Evolutionary conservation across 148 eudicot genomes (phyloP), one percentile per base, ranked within the genome.

Genomic region (Camellia sinensis): DNA sequence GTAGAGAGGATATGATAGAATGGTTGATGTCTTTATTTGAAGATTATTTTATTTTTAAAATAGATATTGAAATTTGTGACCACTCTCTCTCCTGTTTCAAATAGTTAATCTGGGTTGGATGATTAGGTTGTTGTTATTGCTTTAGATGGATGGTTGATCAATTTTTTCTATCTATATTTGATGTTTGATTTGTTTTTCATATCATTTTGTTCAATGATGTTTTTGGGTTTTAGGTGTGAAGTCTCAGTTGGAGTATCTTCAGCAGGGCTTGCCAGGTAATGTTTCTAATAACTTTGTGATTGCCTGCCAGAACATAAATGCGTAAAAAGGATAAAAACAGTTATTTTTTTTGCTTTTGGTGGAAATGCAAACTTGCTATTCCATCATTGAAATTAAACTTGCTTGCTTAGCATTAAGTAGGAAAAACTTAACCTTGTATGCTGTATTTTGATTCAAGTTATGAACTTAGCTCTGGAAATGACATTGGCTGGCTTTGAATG

Each of bases 181-280:
- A 45, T 78, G 11, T 64, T 80, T 80, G 46, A 45, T 74, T 60
- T 70, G 70, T 72, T n/a, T 66, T 43, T 72, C 73, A 43, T 69
- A 57, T 67, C 48, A 63, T 45, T 74, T 64, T 60, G 21, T 57
- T 41, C 14, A 21, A 7, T 21, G 2, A 13, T 79, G 14, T 64
- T 65, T 57, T 54, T 74, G 71, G 79, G 60, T 52, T 70, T 74
- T 85, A 96, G 99, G 99, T 74, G 85, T 96, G 88, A 89, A 85
- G 85, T 88, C 88, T 54, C 99, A 96, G 78, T 79, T 96, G 89
- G 99, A 93, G 53, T 90, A 89, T 84, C 93, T 96, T 80, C 97
- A 90, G 82, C 98, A 93, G 81, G 92, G 94, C 78, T 88, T 96
- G 85, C 95, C 97, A 46, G 99, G 99, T 96, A 86, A 61, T 45